A percentile compares a stretch with the other conserved stretches of the same genome.
phyloP scores from a whole-genome alignment of 805 yeast species.

The Metschnikowia lochheadii region DNA sequence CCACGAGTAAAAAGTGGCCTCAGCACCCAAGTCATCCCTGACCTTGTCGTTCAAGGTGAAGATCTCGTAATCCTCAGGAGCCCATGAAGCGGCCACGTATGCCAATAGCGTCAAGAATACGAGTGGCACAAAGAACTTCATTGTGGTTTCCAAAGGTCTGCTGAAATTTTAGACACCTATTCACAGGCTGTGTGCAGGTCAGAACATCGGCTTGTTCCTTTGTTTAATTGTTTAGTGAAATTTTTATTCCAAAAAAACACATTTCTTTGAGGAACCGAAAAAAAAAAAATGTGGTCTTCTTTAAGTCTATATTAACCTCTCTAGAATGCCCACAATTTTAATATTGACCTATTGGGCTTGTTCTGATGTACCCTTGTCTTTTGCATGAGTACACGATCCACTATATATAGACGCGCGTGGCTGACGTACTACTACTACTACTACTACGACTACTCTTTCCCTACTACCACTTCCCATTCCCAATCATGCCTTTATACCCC shows the following conservation, averaged over 20 bases:
- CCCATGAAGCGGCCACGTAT: slow-evolving; percentile 43
- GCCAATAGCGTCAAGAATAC: slow-evolving; percentile 17
- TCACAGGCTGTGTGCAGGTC: background rate
- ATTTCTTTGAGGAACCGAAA: too few species aligned
- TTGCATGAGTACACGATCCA: background rate
- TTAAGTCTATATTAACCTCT: too few species aligned
- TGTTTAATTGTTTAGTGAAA: background rate
- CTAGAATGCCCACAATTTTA: too few species aligned
- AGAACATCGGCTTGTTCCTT: background rate
- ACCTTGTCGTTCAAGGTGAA: slow-evolving; percentile 67
- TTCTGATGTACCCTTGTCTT: background rate
- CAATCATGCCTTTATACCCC: slow-evolving; percentile 35
- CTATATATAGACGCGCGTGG: background rate
- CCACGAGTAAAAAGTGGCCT: slow-evolving; percentile 66
- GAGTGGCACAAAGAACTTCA: slow-evolving; percentile 14
- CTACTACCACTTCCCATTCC: background rate
- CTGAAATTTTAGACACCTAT: background rate
- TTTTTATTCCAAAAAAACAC: accelerated
- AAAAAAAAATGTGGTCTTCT: too few species aligned
- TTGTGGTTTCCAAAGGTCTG: background rate
- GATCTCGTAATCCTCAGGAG: slow-evolving; percentile 73
- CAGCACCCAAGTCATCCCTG: slow-evolving; percentile 56
- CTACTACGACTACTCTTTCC: background rate
- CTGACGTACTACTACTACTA: background rate
- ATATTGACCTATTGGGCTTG: background rate